Percentiles rank a stretch among this genome's conserved stretches.
These are phyloP conservation scores for Hyaloscypha hepaticicola DNA, from an alignment of 495 filamentous ascomycete genomes.

Conservation along the genomic window DNA sequence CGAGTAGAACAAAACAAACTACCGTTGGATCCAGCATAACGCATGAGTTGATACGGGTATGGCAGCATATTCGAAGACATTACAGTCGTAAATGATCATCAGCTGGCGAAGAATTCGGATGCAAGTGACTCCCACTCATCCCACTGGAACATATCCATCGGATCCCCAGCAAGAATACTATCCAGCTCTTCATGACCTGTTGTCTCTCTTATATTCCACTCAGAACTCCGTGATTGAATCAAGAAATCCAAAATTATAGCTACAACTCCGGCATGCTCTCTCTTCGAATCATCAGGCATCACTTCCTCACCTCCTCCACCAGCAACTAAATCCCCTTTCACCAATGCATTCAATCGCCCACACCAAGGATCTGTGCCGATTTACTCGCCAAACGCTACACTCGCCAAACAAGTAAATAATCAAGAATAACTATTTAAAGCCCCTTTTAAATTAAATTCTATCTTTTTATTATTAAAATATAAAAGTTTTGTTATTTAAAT, in stretches of 20 bases:
- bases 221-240: background rate
- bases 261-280: too few relatives aligned
- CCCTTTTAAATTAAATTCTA: too few relatives aligned
- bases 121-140: slow-evolving; percentile 12
- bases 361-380: background rate
- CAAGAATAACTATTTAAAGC: too few relatives aligned
- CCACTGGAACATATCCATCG: slow-evolving; percentile 14
- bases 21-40: too few relatives aligned
- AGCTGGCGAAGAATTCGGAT: slow-evolving; percentile 2
- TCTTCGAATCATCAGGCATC: background rate
- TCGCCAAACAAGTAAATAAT: too few relatives aligned
- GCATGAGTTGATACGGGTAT: background rate
- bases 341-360: background rate
- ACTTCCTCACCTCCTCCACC: background rate
- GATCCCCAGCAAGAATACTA: slow-evolving; percentile 4
- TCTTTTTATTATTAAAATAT: too few relatives aligned
- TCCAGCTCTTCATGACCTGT: slow-evolving; percentile 5
- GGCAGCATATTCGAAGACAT: background rate
- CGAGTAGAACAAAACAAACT: too few relatives aligned
- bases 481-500: too few relatives aligned
- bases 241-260: background rate
- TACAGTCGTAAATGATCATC: background rate
- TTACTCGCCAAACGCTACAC: too few relatives aligned
- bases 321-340: background rate
- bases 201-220: background rate